Evolutionary conservation across 331 rosid species (phyloP), one percentile per base, ranked within the genome.

Genomic region (Rosa hybrid): DNA sequence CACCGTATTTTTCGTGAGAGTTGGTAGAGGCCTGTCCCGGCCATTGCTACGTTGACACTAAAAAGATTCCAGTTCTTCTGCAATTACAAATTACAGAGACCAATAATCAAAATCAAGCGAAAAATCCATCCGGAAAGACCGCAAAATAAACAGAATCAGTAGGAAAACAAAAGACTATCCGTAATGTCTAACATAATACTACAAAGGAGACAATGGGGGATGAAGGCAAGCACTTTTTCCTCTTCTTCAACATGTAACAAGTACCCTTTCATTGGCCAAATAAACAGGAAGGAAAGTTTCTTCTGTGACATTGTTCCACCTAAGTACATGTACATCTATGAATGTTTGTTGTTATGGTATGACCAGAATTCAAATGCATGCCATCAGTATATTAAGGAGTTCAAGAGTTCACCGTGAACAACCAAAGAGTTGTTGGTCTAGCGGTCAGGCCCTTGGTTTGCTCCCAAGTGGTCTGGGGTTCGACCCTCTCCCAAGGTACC

Each of bases 1-100:
- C 82, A 88, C 89, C 70, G 80, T 46, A 88, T 76, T 83, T 86
- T 88, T 30, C 91, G 86, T 16, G 81, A 34, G 41, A 86, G 84
- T 53, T 88, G 91, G 77, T 86, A 88, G 68, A 88, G 72, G 60
- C 91, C 87, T 34, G 89, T 88, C 56, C 86, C 89, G 49, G 86
- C 89, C 91, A 88, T 88, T 38, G 90, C 88, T 69, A 87, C 6
- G 12, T 77, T 86, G 25, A 83, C 84, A n/a, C 91, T 83, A 65
- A 88, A 86, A 54, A 88, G 91, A 75, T 88, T 83, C 91, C 91
- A 88, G 86, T 88, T 88, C 49, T 86, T 86, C 91, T 88, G 89
- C 81, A 79, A 59, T 25, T 7, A 45, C 13, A n/a, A 70, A 72
- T 53, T 65, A 7, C 80, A 76, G 60, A 30, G 16, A 21, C 64